Conservation (phyloP, 495 filamentous ascomycete genomes). For the Trichocladium uniseriatum region DNA sequence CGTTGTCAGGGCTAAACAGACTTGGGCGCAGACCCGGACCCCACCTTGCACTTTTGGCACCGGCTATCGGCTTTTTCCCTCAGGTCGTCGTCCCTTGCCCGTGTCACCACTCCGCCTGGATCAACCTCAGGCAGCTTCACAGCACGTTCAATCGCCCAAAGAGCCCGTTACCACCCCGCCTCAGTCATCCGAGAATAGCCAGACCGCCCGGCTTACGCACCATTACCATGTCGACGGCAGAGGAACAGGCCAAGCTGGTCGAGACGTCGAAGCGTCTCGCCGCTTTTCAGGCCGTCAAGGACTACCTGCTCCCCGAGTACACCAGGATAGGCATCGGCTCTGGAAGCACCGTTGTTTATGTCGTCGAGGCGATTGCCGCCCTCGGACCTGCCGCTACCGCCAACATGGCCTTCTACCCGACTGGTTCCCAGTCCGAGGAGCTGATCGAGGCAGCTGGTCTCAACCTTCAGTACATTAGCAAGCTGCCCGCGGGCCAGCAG, state of each 20-base stretch:
- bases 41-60: conserved; percentile 3
- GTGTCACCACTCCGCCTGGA: not conserved
- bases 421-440: conserved; percentile 79
- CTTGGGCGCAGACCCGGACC: not conserved
- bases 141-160: not conserved
- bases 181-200: not conserved
- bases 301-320: conserved; percentile 66
- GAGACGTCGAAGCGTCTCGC: conserved; percentile 81
- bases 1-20: not conserved
- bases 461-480: conserved; percentile 65
- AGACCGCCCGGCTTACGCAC: conserved; percentile 9
- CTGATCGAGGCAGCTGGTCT: conserved; percentile 72
- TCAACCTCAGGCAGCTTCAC: not conserved
- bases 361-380: conserved; percentile 84
- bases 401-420: conserved; percentile 77
- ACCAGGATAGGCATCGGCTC: conserved; percentile 85
- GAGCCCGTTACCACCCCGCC: not conserved
- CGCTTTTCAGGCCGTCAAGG: conserved; percentile 71
- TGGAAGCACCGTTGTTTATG: conserved; percentile 88
- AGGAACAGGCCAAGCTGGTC: conserved; percentile 35
- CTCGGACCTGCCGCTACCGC: conserved; percentile 49
- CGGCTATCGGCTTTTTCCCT: not conserved
- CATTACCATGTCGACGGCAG: conserved; percentile 14
- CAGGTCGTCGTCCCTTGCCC: not conserved
- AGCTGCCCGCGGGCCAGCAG: conserved; percentile 46